A percentile compares a stretch with the other conserved stretches of the same genome.
These are phyloP conservation scores for Clarireedia paspali DNA, from an alignment of 2,329 filamentous ascomycete species.

Conservation along the genomic window DNA sequence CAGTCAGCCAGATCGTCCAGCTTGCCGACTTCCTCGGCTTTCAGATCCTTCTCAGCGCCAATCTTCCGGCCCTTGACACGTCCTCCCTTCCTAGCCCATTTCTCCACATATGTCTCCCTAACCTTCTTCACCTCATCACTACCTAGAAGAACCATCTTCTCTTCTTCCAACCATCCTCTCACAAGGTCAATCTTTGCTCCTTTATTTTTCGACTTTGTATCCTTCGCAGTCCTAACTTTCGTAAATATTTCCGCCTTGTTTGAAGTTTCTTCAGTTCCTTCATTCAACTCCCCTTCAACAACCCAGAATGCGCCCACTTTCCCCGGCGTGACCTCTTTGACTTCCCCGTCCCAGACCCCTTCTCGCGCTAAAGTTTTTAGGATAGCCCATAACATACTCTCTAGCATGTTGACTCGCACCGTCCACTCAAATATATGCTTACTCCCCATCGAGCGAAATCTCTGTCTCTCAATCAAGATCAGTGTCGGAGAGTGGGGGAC, in stretches of 20 bases:
- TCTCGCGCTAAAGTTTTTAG: conserved; percentile 47
- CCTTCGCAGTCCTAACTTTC: conserved; percentile 34
- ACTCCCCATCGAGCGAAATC: conserved; percentile 54
- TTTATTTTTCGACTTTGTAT: conserved; percentile 39
- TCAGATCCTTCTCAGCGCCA: conserved; percentile 6
- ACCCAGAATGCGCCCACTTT: conserved; percentile 50
- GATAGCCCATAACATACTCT: conserved; percentile 71
- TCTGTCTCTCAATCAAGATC: conserved; percentile 60
- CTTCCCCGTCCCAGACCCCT: conserved; percentile 34
- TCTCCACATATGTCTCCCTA: conserved; percentile 31
- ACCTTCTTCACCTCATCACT: conserved; percentile 31
- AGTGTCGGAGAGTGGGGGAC: conserved; percentile 52
- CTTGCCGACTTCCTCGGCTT: conserved; percentile 40
- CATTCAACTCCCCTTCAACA: conserved; percentile 22
- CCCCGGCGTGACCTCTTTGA: conserved; percentile 45
- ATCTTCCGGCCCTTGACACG: conserved; percentile 23
- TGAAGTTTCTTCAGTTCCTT: conserved; percentile 22
- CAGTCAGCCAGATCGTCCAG: conserved; percentile 78
- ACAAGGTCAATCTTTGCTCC: conserved; percentile 58
- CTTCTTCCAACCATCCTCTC: conserved; percentile 39
- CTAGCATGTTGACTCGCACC: conserved; percentile 70
- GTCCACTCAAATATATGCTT: conserved; percentile 74
- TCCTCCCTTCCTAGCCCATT: conserved; percentile 24
- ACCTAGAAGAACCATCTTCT: conserved; percentile 22
- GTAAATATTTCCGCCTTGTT: conserved; percentile 14